Percentiles rank a stretch among this genome's conserved stretches.
Evolutionary conservation across 1,284 basidiomycete species (phyloP).

Genomic region (Sanghuangporus weigelae): DNA sequence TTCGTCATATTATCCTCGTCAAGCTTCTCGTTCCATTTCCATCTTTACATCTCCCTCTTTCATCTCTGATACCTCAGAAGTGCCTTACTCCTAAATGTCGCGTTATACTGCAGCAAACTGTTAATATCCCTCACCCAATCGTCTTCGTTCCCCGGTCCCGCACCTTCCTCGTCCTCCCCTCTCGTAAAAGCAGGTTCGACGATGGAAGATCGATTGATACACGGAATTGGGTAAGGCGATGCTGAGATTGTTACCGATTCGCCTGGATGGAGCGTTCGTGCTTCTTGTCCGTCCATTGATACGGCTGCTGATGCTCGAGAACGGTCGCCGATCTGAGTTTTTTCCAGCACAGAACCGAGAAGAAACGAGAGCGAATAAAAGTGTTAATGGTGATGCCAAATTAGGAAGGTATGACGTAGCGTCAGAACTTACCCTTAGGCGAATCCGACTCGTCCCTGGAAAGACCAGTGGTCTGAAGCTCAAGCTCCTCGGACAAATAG

Average conservation of each 20-base stretch:
- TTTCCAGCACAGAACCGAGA: not conserved
- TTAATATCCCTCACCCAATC: slow-evolving; percentile 98
- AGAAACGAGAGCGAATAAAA: slow-evolving; percentile 4
- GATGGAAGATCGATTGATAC: slow-evolving; percentile 81
- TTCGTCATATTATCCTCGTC: no score
- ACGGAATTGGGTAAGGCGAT: slow-evolving; percentile 88
- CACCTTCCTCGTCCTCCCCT: slow-evolving; percentile 31
- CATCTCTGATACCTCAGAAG: slow-evolving; percentile 56
- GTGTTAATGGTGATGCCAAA: not conserved
- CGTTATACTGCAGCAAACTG: slow-evolving; percentile 86
- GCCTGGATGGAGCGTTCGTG: slow-evolving; percentile 74
- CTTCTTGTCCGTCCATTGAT: slow-evolving; percentile 88
- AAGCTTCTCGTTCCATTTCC: no score
- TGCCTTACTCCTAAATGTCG: slow-evolving; percentile 86
- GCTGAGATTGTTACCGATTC: slow-evolving; percentile 84
- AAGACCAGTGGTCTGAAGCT: slow-evolving; percentile 92
- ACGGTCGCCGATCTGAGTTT: slow-evolving; percentile 69
- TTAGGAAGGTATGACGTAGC: slow-evolving; percentile 25
- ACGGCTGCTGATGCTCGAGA: slow-evolving; percentile 86
- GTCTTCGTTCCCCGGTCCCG: slow-evolving; percentile 73
- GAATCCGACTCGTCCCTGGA: slow-evolving; percentile 78
- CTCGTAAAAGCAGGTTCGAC: slow-evolving; percentile 35
- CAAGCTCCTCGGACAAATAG: slow-evolving; percentile 90
- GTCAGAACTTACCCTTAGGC: slow-evolving; percentile 54
- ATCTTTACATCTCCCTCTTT: not conserved